Base-by-base conservation (phyloP, 2,329 filamentous ascomycete species). In the Ambrosiella cleistominuta region DNA sequence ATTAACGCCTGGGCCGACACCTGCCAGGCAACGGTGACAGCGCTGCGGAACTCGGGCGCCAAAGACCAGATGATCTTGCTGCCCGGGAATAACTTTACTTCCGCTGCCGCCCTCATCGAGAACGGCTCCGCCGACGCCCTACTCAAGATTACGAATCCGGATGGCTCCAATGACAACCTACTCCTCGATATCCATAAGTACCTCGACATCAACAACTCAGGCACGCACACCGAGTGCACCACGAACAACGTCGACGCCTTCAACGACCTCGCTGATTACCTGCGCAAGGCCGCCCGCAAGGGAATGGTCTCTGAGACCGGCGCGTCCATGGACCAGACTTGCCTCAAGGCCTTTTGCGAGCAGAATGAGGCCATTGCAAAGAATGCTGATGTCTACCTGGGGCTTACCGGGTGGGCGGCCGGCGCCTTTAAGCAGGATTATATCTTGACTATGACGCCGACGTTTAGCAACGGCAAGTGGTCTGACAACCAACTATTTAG, bases 21-120 rank as follows among this genome's bases (percentile, higher is more conserved):
- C 0, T 77, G 79, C 61, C 83, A 86, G 65, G 73, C 72, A 11
- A 80, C 73, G 13, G 82, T 87, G 1, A 81, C 76, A 0, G 82
- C 80, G 2, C 85, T 87, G 63, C 78, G 83, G 49, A 67, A 74
- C 47, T 76, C 79, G 1, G 82, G 82, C n/a, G 81, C 82, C n/a
- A 75, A 71, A 0, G 69, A 69, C 17, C 79, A 86, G 62, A 75
- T 79, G 64, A 83, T 86, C 62, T 71, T 86, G 11, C 74, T 85
- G 1, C 78, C 83, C 0, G 82, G 82, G 1, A 81, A 74, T 42
- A 76, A 78, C 63, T 85, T 75, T 65, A 74, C 77, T 7, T 74
- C 70, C 56, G 77, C 75, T 1, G 72, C 68, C 44, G 70, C 70
- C 1, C 72, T 79, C 55, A 68, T 78, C 19, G 70, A 70, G 2